A percentile compares a stretch with the other conserved stretches of the same genome.
phyloP scores from a whole-genome alignment of 2,329 filamentous ascomycete genomes.

The Penicillium thymicola region DNA sequence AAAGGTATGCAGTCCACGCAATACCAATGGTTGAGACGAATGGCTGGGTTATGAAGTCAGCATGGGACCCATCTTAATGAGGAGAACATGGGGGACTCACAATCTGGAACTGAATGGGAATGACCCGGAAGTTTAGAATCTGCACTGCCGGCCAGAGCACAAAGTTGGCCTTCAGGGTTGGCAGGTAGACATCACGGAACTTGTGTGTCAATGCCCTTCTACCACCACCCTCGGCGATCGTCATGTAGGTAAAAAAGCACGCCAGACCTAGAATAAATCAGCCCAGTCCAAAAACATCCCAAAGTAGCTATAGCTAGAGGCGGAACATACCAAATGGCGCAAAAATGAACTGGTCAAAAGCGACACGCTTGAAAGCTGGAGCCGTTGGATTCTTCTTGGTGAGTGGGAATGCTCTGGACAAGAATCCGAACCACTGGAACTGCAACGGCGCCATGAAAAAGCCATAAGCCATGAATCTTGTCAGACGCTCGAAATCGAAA shows the following conservation, averaged over 20 bases:
- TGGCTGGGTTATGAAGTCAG: slow-evolving; percentile 55
- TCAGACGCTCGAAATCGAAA: slow-evolving; percentile 93
- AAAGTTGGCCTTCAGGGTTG: slow-evolving; percentile 93
- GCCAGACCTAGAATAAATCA: slow-evolving; percentile 58
- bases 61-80: neutral
- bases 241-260: slow-evolving; percentile 95
- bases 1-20: slow-evolving; percentile 95
- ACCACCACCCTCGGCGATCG: slow-evolving; percentile 86
- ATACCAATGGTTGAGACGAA: slow-evolving; percentile 96
- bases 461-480: slow-evolving; percentile 94
- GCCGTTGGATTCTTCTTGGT: slow-evolving; percentile 69
- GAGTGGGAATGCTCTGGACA: slow-evolving; percentile 78
- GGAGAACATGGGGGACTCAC: slow-evolving; percentile 55
- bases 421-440: slow-evolving; percentile 91
- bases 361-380: slow-evolving; percentile 84
- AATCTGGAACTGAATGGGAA: slow-evolving; percentile 94
- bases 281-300: slow-evolving; percentile 6
- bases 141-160: slow-evolving; percentile 94
- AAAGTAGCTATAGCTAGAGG: neutral
- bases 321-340: slow-evolving; percentile 69
- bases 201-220: slow-evolving; percentile 75
- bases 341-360: slow-evolving; percentile 89
- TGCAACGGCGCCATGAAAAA: slow-evolving; percentile 95
- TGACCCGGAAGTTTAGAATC: slow-evolving; percentile 91
- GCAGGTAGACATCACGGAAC: slow-evolving; percentile 88